These are phyloP conservation scores for Triglochin maritima DNA, from an alignment of 106 monocot genomes.

Conservation along the genomic window DNA sequence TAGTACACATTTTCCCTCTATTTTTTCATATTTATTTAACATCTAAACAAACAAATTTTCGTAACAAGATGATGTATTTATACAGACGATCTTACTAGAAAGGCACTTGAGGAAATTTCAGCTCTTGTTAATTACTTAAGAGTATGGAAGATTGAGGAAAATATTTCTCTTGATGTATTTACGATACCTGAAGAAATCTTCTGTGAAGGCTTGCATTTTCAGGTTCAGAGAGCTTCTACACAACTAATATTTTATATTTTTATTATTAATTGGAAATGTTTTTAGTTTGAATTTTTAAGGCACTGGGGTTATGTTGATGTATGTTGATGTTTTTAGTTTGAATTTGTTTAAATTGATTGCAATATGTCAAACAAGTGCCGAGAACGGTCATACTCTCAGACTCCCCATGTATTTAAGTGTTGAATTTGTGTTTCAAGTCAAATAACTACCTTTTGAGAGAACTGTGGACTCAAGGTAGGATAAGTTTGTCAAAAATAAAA, in stretches of 20 bases:
- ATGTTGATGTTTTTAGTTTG: background rate
- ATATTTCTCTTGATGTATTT: constrained; percentile 68
- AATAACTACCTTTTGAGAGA: too few relatives aligned
- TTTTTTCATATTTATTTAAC: background rate
- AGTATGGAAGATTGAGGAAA: constrained; percentile 60
- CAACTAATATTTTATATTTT: too few relatives aligned
- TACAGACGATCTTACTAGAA: constrained; percentile 50
- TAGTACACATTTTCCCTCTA: constrained; percentile 30
- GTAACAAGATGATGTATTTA: background rate
- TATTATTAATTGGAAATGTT: background rate
- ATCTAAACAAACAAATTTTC: background rate
- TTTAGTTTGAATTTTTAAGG: background rate
- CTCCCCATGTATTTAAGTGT: too few relatives aligned
- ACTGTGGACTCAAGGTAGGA: too few relatives aligned
- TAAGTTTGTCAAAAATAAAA: too few relatives aligned
- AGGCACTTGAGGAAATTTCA: constrained; percentile 85
- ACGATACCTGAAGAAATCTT: constrained; percentile 81
- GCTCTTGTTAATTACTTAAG: constrained; percentile 57
- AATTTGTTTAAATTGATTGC: background rate
- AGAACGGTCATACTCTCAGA: too few relatives aligned
- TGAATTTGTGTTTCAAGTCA: too few relatives aligned
- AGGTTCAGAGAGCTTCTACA: constrained; percentile 25
- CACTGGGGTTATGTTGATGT: too few relatives aligned
- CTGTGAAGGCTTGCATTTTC: constrained; percentile 54
- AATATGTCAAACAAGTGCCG: too few relatives aligned